These are phyloP conservation scores for Acrocalymma vagum DNA, from an alignment of 2,329 filamentous ascomycete species.

Conservation along the genomic window DNA sequence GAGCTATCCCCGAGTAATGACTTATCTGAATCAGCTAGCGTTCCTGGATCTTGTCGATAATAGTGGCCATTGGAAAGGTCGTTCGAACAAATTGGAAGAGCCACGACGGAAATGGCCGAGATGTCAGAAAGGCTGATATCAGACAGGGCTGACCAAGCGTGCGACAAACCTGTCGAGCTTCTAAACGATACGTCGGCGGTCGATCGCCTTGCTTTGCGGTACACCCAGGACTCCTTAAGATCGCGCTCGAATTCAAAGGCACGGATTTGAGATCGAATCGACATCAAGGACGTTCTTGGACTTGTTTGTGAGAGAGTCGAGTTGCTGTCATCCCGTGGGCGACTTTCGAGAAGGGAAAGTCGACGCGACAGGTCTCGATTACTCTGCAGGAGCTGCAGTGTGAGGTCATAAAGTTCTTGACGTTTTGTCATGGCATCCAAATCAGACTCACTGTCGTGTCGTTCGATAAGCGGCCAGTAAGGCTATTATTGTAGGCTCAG, in stretches of 20 bases:
- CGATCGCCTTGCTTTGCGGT: slow-evolving; percentile 8
- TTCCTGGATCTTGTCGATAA: too few relatives aligned
- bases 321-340: background rate
- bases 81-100: slow-evolving; percentile 5
- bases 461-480: too few relatives aligned
- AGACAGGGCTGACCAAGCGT: slow-evolving; percentile 18
- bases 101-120: slow-evolving; percentile 18
- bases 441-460: slow-evolving; percentile 17
- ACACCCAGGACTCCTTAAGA: slow-evolving; percentile 15
- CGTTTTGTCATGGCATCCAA: slow-evolving; percentile 3
- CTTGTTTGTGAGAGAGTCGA: background rate
- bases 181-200: slow-evolving; percentile 5
- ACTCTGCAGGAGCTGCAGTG: slow-evolving; percentile 1
- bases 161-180: slow-evolving; percentile 11
- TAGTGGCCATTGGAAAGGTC: slow-evolving; percentile 14
- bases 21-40: too few relatives aligned
- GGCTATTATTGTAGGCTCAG: background rate
- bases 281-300: background rate
- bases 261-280: slow-evolving; percentile 2
- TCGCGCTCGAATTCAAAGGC: slow-evolving; percentile 10
- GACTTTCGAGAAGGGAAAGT: slow-evolving; percentile 5
- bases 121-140: slow-evolving; percentile 20
- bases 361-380: slow-evolving; percentile 7
- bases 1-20: too few relatives aligned
- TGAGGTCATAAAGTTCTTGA: background rate